A percentile compares a stretch with the other conserved stretches of the same genome.
phyloP scores from a whole-genome alignment of 73 alveolate genomes.

The Paramecium pentaurelia region DNA sequence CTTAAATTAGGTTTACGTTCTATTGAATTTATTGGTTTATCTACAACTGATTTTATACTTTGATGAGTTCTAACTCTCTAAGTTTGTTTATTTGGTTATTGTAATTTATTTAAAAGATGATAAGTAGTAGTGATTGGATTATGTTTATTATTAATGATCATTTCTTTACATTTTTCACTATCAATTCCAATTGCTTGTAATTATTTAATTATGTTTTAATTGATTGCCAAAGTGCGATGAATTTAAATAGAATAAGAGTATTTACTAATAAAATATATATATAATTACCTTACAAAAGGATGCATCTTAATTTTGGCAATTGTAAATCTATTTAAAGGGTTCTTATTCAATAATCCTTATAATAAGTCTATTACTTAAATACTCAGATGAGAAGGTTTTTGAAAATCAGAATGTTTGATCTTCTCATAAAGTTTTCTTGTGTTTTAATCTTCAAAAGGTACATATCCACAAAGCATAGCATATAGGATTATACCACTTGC shows the following conservation, averaged over 20 bases:
- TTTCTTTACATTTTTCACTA: conserved; percentile 53
- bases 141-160: conserved; percentile 76
- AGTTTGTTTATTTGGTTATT: not conserved
- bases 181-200: conserved; percentile 52
- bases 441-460: conserved; percentile 85
- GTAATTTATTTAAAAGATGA: conserved; percentile 53
- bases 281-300: conserved; percentile 73
- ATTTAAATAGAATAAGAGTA: not conserved
- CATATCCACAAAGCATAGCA: conserved; percentile 85
- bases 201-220: conserved; percentile 53
- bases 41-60: not conserved
- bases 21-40: not conserved
- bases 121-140: conserved; percentile 86
- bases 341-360: conserved; percentile 59
- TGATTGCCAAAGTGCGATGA: conserved; percentile 47
- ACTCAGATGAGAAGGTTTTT: conserved; percentile 44
- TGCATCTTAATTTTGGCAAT: conserved; percentile 64
- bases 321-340: conserved; percentile 64
- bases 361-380: conserved; percentile 18
- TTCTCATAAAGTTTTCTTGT: conserved; percentile 75
- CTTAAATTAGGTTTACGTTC: not conserved
- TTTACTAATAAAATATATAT: conserved; percentile 12
- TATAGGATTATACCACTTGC: conserved; percentile 79
- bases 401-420: conserved; percentile 65
- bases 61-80: conserved; percentile 13